phyloP scores from a whole-genome alignment of 1,139 yeast genomes.

The Geotrichum carabidarum region DNA sequence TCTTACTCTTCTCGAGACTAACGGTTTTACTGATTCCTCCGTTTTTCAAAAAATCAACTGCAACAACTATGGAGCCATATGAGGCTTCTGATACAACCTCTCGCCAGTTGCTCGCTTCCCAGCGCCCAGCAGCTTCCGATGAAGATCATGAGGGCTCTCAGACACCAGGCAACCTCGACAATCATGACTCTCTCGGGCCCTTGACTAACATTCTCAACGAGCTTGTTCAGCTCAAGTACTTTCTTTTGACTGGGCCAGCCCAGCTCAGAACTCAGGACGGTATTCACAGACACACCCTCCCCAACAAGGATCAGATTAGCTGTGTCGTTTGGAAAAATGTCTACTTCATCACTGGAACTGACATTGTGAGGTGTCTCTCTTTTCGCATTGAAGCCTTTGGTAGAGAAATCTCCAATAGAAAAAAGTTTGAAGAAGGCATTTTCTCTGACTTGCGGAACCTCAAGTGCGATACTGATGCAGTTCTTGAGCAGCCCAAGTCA shows the following conservation, averaged over 20 bases:
- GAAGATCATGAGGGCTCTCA: not conserved
- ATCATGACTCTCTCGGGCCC: slow-evolving; percentile 9
- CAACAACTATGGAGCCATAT: not conserved
- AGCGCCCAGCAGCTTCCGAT: not conserved
- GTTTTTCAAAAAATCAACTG: not conserved
- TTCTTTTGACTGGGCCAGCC: slow-evolving; percentile 20
- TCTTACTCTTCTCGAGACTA: not conserved
- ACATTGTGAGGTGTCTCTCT: slow-evolving; percentile 85
- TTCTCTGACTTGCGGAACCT: slow-evolving; percentile 84
- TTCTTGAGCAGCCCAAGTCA: slow-evolving; percentile 82
- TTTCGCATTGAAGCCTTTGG: slow-evolving; percentile 91
- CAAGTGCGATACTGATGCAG: slow-evolving; percentile 84
- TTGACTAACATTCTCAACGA: slow-evolving; percentile 17
- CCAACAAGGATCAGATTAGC: slow-evolving; percentile 82
- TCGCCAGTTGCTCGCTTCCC: not conserved
- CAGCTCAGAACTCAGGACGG: slow-evolving; percentile 17
- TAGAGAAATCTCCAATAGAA: slow-evolving; percentile 71
- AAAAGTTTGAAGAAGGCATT: slow-evolving; percentile 95
- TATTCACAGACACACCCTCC: slow-evolving; percentile 49
- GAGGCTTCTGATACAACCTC: not conserved
- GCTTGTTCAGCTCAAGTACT: slow-evolving; percentile 17
- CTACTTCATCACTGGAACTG: slow-evolving; percentile 91
- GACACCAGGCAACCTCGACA: not conserved
- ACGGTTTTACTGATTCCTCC: not conserved
- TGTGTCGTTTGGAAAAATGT: slow-evolving; percentile 92